Base-by-base conservation (phyloP, 139 green algal species). In the Tetradesmus obliquus region DNA sequence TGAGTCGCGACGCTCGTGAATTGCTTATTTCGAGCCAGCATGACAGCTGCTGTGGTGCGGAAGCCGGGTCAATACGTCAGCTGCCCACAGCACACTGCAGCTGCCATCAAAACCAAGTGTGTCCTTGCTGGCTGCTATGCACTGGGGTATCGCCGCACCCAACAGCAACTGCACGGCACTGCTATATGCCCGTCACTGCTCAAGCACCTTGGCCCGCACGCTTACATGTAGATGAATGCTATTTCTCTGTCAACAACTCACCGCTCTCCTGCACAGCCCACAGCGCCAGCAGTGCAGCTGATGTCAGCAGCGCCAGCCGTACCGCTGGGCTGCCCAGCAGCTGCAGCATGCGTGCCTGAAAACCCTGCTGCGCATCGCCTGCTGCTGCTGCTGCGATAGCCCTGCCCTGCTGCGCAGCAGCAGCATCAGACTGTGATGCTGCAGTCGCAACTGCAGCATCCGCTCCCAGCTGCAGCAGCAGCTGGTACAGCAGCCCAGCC, bases 401-500 rank as follows among this genome's bases (percentile, higher is more conserved):
- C 74, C n/a, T 53, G 74, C 74, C n/a, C n/a, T 17, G n/a, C 24
- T 51, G 74, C 2, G 71, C 22, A n/a, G 71, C 53, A 84, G 86
- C 53, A 74, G 66, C 66, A 76, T 76, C 15, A 1, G 62, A 13
- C 9, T 17, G 7, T 0, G 66, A 24, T 5, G 86, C 71, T 55
- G 86, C 86, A 24, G n/a, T 62, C 0, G 20, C 62, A 53, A 91
- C 76, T 32, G 88, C 88, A 2, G 88, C 88, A 86, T 91, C 88
- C 24, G 88, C 88, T 9, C 88, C 88, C 5, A 91, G n/a, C 76
- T 91, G 96, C 88, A 98, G 94, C 84, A 97, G 90, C 88, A 93
- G 94, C 90, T 97, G 95, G 91, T 98, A 98, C 32, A 95, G 66
- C 66, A 98, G 83, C 58, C 94, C 95, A 24, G 91, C 93, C 7